Base-by-base conservation (phyloP, 768 basidiomycete species). In the Holtermannia corniformis region DNA sequence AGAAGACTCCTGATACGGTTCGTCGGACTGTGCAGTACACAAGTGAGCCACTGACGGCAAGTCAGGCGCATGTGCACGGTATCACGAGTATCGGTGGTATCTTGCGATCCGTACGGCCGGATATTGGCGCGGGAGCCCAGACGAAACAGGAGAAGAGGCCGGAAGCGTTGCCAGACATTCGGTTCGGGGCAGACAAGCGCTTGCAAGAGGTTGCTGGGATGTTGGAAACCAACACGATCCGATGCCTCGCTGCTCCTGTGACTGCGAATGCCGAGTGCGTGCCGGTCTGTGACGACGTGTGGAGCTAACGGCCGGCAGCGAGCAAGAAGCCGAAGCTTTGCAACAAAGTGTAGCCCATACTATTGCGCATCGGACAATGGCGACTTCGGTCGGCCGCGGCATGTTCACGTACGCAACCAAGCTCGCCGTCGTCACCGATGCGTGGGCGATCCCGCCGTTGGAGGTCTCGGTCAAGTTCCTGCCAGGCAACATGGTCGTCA, bases 181-280 rank as follows among this genome's bases (percentile, higher is more conserved):
- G 93, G 3, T 96, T 96, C 64, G 86, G 86, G 5, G 82, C 87
- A 57, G 95, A 99, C 73, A 79, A 85, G 19, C 79, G 93, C 32
- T 69, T 99, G 26, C 86, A 91, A 43, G 95, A 99, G 67, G 90
- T 93, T 3, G 84, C 85, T 12, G 80, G 89, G 1, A 86, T 97
- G 80, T 72, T 99, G 16, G 87, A 86, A 58, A 93, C 88, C 0
- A 86, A 86, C 1, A 75, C 74, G 1, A 72, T 86, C 16, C 78
- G 85, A 0, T 78, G 81, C 1, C 78, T 93, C 44, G 80, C 75
- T 68, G 77, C 75, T 51, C 76, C 76, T 40, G 84, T 90, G 48
- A 78, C 84, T 32, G 80, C 82, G 44, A 83, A 87, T 55, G 70
- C 83, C 37, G 86, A 77, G 84, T 83, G 58, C 60, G 81, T 57